These are phyloP conservation scores for Talinum fruticosum DNA, from an alignment of 148 eudicot species.

Conservation along the genomic window DNA sequence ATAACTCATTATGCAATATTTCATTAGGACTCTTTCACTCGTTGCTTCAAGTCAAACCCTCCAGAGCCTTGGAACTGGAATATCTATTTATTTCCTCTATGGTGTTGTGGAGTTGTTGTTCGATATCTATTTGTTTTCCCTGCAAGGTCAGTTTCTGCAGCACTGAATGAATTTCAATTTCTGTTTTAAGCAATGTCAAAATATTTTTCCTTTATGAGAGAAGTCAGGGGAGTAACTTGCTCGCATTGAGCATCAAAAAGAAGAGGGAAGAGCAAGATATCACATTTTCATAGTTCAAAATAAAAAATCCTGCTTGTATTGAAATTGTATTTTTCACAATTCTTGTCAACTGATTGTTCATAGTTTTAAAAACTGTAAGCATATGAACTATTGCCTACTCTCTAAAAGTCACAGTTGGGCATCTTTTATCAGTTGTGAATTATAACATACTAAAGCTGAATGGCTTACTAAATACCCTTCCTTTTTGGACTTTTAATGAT, in stretches of 20 bases:
- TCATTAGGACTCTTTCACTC: slow-evolving; percentile 92
- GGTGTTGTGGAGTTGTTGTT: slow-evolving; percentile 84
- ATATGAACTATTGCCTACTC: neutral
- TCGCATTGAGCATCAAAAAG: neutral
- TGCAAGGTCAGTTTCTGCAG: slow-evolving; percentile 48
- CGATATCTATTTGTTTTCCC: slow-evolving; percentile 89
- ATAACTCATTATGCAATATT: slow-evolving; percentile 6
- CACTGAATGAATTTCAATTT: neutral
- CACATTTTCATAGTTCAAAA: neutral
- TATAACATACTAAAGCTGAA: neutral
- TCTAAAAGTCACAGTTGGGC: neutral
- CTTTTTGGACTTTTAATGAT: neutral
- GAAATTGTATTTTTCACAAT: neutral
- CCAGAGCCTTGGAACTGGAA: slow-evolving; percentile 99
- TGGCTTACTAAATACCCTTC: neutral
- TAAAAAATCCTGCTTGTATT: neutral
- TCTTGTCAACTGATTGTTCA: neutral
- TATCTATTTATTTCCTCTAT: slow-evolving; percentile 83
- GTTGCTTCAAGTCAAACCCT: slow-evolving; percentile 97
- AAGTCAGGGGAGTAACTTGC: neutral
- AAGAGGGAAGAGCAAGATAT: neutral
- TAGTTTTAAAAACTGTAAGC: neutral
- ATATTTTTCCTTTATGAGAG: neutral
- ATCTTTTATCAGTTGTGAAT: neutral
- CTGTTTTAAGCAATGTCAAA: neutral